phyloP scores from a whole-genome alignment of 2,329 filamentous ascomycete genomes.

The Aspergillus proliferans region DNA sequence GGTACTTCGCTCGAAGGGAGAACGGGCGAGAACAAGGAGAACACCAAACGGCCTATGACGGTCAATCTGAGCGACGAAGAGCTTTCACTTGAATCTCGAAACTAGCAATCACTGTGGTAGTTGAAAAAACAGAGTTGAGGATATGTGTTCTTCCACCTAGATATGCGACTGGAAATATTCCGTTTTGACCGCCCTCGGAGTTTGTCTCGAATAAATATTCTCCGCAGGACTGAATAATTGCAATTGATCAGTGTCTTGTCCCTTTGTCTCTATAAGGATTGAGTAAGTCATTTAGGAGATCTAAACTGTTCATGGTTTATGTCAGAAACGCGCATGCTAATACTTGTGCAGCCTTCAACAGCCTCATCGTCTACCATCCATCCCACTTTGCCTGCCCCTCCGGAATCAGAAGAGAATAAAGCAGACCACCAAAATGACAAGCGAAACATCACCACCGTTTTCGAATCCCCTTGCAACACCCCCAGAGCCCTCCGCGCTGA shows the following conservation, averaged over 20 bases:
- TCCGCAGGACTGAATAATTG: too few relatives aligned
- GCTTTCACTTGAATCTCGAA: neutral
- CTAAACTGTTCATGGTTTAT: too few relatives aligned
- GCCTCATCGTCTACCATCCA: neutral
- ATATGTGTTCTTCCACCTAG: neutral
- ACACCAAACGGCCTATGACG: neutral
- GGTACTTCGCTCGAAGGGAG: neutral
- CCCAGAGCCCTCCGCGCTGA: slow-evolving; percentile 34
- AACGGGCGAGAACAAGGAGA: slow-evolving; percentile 20
- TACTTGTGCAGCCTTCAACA: neutral
- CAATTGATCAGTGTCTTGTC: too few relatives aligned
- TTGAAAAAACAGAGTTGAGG: neutral
- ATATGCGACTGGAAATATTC: neutral
- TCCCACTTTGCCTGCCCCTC: neutral
- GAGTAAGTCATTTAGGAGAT: too few relatives aligned
- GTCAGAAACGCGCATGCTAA: too few relatives aligned
- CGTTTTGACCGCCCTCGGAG: too few relatives aligned
- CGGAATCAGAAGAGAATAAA: neutral
- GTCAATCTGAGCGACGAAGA: too few relatives aligned
- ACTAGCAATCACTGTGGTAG: neutral
- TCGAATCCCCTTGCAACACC: neutral
- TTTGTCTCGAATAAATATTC: too few relatives aligned
- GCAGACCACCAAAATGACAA: slow-evolving; percentile 11
- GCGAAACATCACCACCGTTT: slow-evolving; percentile 3
- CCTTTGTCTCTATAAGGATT: too few relatives aligned